Base-by-base conservation (phyloP, 2,329 filamentous ascomycete genomes). In the Penicillium hordei region DNA sequence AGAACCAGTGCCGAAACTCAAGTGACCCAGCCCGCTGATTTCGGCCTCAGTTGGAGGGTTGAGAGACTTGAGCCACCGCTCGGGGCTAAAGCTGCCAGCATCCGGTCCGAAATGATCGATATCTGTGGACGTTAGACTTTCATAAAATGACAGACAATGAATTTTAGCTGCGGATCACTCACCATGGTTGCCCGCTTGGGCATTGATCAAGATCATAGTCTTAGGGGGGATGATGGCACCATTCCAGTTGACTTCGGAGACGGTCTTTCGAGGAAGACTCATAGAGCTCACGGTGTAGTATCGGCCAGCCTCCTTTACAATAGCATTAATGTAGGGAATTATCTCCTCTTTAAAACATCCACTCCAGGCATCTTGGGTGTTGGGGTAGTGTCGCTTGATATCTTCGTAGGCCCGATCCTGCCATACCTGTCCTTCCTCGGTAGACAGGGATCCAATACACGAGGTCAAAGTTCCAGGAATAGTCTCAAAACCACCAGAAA, bases 261-360 rank as follows among this genome's bases (percentile, higher is more conserved):
- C 86, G 40, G 80, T 87, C 17, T 84, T 84, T 7, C 89, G 79
- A 0, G 89, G 89, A 0, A 92, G 78, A 60, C 84, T 89, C 67
- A 93, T 86, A 2, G 89, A 85, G 59, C 90, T 87, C 36, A 91
- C 89, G 2, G 85, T 88, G 79, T 88, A 92, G 78, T 84, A 92
- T 9, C 89, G 82, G 0, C 90, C 79, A 0, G 87, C 85, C 70
- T 93, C 89, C 65, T 91, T 90, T 61, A 89, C 86, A 1, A 93
- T 78, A 0, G 89, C 89, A 0, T 87, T 89, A 54, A 92, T 77
- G 69, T 90, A 93, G 0, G 86, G 84, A 0, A 89, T 79, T 64
- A 87, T 89, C 67, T 91, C 88, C 67, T 91, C 88, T 5, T 81
- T 71, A 1, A 89, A 80, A 56, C 86, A 89, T 55, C 78, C 81